A percentile compares a stretch with the other conserved stretches of the same genome.
These are phyloP conservation scores for Begonia loranthoides DNA, from an alignment of 306 rosid genomes.

Conservation along the genomic window DNA sequence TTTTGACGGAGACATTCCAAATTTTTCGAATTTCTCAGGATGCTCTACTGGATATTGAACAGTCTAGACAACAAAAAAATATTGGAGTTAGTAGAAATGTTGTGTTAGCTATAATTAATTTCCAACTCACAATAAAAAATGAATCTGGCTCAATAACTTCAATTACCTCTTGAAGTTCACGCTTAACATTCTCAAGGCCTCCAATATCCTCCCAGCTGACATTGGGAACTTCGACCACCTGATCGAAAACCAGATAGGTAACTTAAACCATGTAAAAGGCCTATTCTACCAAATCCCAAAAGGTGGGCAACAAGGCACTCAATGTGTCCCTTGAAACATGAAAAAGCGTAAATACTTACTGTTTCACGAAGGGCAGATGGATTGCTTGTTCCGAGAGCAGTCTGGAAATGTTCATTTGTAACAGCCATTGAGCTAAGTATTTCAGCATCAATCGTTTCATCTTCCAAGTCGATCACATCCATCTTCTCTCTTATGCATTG, in stretches of 20 bases:
- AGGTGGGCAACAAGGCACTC: neutral
- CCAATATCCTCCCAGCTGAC: constrained; percentile 21
- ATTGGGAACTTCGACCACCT: constrained; percentile 21
- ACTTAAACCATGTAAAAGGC: too few species aligned
- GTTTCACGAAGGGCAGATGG: constrained; percentile 69
- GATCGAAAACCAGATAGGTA: neutral
- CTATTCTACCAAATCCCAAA: neutral
- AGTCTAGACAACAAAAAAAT: constrained; percentile 9
- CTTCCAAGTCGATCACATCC: constrained; percentile 60
- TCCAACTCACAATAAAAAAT: too few species aligned
- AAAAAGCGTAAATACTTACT: constrained; percentile 15
- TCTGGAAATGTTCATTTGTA: constrained; percentile 56
- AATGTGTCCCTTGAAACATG: neutral
- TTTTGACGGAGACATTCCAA: constrained; percentile 21
- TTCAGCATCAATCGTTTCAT: constrained; percentile 56
- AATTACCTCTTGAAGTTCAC: constrained; percentile 24
- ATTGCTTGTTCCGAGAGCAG: constrained; percentile 63
- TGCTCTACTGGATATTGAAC: constrained; percentile 25
- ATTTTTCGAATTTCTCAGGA: constrained; percentile 25
- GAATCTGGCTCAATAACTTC: neutral
- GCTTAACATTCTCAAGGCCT: constrained; percentile 22
- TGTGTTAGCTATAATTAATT: too few species aligned
- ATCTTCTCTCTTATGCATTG: constrained; percentile 67
- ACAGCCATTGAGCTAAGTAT: constrained; percentile 48
- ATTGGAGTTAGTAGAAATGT: too few species aligned